These are phyloP conservation scores for Hortaea sp. DNA, from an alignment of 2,329 filamentous ascomycete genomes.

Conservation along the genomic window DNA sequence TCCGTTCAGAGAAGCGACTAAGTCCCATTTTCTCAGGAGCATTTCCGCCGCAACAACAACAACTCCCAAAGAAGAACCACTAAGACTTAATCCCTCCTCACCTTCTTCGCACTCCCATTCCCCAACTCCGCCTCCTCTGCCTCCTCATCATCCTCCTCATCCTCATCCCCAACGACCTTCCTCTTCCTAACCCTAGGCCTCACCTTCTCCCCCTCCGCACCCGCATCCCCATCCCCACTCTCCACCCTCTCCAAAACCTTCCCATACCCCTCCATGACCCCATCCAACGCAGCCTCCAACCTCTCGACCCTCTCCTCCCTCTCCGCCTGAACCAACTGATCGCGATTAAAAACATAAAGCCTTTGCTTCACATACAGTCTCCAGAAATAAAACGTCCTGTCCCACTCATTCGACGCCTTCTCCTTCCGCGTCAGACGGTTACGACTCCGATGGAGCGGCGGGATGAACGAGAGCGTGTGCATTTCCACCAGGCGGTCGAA, in stretches of 20 bases:
- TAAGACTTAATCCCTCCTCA: no score
- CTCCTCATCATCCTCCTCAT: constrained; percentile 1
- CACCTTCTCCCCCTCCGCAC: not conserved
- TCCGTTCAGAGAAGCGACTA: no score
- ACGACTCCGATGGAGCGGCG: constrained; percentile 36
- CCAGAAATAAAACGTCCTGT: constrained; percentile 61
- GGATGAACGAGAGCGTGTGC: constrained; percentile 54
- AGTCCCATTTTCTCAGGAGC: no score
- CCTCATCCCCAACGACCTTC: constrained; percentile 3
- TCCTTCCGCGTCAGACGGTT: constrained; percentile 34
- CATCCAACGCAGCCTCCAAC: constrained; percentile 57
- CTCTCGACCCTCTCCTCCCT: constrained; percentile 58
- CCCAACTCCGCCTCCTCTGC: not conserved
- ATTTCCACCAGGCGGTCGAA: constrained; percentile 68
- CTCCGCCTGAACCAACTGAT: constrained; percentile 61
- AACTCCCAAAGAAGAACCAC: no score
- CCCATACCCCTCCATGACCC: constrained; percentile 65
- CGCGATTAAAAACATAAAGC: constrained; percentile 64
- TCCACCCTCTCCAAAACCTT: constrained; percentile 47
- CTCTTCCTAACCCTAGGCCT: constrained; percentile 4
- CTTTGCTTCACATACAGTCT: constrained; percentile 65
- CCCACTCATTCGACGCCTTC: constrained; percentile 45
- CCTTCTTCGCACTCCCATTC: not conserved
- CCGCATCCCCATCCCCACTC: constrained; percentile 7
- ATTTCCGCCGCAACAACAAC: no score